Evolutionary conservation across 768 basidiomycete species (phyloP).

Genomic region (Tricholoma saponaceum): DNA sequence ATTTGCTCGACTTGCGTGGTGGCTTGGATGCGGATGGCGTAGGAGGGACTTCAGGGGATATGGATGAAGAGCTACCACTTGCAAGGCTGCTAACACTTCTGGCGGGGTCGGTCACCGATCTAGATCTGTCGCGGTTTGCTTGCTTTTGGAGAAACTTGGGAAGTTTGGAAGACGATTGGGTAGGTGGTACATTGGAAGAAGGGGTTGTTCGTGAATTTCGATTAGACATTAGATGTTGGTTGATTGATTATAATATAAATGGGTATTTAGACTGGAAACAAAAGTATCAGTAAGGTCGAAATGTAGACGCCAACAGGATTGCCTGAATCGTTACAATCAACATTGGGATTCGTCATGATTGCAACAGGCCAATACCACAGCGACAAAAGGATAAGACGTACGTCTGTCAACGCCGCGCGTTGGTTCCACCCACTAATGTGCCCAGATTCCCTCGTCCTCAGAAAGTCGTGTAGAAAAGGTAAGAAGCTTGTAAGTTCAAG

Average conservation of each 20-base stretch:
- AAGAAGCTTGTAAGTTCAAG: background rate
- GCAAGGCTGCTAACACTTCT: slow-evolving; percentile 37
- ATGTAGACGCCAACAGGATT: background rate
- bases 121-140: slow-evolving; percentile 39
- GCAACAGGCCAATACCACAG: background rate
- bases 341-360: background rate
- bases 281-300: background rate
- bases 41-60: slow-evolving; percentile 23
- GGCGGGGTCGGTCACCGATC: slow-evolving; percentile 36
- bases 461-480: background rate
- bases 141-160: slow-evolving; percentile 2
- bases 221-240: slow-evolving; percentile 35
- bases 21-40: slow-evolving; percentile 22
- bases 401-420: background rate
- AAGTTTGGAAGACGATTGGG: slow-evolving; percentile 47
- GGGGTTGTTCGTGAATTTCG: slow-evolving; percentile 41
- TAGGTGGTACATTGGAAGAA: slow-evolving; percentile 38
- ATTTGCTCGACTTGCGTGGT: too few species aligned
- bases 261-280: background rate
- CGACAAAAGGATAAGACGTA: background rate
- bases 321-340: background rate
- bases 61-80: slow-evolving; percentile 24
- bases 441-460: too few species aligned
- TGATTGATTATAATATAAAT: background rate
- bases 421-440: background rate